A percentile compares a stretch with the other conserved stretches of the same genome.
Evolutionary conservation across 257 asterid species (phyloP).

Genomic region (Echium plantagineum): DNA sequence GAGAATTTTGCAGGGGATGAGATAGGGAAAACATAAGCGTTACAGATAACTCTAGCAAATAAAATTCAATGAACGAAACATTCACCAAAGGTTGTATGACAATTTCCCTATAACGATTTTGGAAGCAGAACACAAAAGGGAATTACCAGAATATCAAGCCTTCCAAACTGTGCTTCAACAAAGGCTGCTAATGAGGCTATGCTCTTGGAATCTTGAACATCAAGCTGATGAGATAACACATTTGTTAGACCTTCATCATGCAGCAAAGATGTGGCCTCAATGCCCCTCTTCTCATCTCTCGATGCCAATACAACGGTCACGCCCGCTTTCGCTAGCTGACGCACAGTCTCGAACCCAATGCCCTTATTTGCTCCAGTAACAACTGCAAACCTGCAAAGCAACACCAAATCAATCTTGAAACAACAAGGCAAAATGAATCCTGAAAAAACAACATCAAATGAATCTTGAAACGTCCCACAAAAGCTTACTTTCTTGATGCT

Average conservation of each 20-base stretch:
- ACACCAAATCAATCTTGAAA: neutral
- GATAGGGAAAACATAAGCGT: too few species aligned
- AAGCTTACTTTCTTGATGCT: constrained; percentile 1
- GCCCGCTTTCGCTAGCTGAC: constrained; percentile 58
- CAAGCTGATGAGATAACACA: constrained; percentile 67
- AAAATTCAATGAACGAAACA: too few species aligned
- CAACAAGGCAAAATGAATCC: too few species aligned
- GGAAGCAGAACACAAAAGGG: too few species aligned
- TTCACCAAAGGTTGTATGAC: too few species aligned
- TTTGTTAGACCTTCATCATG: constrained; percentile 46
- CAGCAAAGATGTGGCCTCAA: constrained; percentile 35
- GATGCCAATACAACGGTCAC: constrained; percentile 60
- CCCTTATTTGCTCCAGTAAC: constrained; percentile 90
- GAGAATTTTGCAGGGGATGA: too few species aligned
- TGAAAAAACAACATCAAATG: too few species aligned
- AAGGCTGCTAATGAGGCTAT: constrained; percentile 33
- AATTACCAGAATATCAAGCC: constrained; percentile 75
- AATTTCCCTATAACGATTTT: too few species aligned
- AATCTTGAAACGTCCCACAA: too few species aligned
- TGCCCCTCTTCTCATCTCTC: constrained; percentile 46
- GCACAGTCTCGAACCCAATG: constrained; percentile 65
- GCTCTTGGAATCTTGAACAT: constrained; percentile 53
- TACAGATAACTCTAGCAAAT: too few species aligned
- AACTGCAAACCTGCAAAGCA: constrained; percentile 43
- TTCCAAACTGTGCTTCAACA: constrained; percentile 35